phyloP scores from a whole-genome alignment of 805 yeast genomes.

The Schizosaccharomyces osmophilus region DNA sequence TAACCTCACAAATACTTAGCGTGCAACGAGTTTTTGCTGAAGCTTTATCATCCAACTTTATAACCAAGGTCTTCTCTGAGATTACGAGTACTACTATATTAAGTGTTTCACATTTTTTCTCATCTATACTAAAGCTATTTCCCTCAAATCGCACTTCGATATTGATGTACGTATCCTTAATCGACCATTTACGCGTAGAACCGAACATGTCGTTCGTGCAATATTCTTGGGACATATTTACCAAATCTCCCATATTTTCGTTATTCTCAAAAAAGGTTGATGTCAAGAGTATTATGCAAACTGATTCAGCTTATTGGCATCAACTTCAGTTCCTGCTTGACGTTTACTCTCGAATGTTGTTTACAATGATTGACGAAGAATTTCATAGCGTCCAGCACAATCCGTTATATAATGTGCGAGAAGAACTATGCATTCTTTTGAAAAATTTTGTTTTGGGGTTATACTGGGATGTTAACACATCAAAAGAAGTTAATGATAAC shows the following conservation, averaged over 20 bases:
- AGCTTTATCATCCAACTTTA: background rate
- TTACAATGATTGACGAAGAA: slow-evolving; percentile 42
- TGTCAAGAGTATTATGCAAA: background rate
- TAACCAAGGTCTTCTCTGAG: background rate
- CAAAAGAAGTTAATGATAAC: background rate
- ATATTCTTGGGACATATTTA: background rate
- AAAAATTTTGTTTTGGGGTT: slow-evolving; percentile 26
- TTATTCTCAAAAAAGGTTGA: background rate
- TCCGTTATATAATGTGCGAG: slow-evolving; percentile 18
- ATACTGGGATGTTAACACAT: slow-evolving; percentile 17
- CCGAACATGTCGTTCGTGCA: background rate
- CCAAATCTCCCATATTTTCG: background rate
- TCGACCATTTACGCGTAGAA: background rate
- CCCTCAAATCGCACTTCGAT: background rate
- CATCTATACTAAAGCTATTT: background rate
- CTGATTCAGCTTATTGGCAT: slow-evolving; percentile 6
- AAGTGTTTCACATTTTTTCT: background rate
- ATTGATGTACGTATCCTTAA: background rate
- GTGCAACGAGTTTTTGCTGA: background rate
- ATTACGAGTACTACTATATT: background rate
- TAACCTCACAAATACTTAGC: background rate
- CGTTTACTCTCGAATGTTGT: slow-evolving; percentile 38
- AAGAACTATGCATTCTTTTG: slow-evolving; percentile 23
- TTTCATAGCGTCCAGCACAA: slow-evolving; percentile 22
- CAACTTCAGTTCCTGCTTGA: slow-evolving; percentile 31